Base-by-base conservation (phyloP, 2,329 filamentous ascomycete species). In the Dothideomycetidae sp. region DNA sequence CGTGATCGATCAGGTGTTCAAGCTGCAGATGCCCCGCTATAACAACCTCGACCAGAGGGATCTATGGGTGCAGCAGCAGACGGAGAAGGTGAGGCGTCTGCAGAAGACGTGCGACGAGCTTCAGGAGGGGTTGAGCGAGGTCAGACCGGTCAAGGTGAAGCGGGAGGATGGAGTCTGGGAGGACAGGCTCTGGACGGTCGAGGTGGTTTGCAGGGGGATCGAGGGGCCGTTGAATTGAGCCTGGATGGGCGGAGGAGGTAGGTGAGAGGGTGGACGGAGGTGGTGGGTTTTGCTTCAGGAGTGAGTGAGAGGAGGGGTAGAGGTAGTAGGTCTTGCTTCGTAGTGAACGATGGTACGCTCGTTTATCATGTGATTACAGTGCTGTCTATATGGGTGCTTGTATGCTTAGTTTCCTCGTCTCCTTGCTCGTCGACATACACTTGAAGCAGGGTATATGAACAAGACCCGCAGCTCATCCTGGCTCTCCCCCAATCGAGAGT, bases 141-240 rank as follows among this genome's bases (percentile, higher is more conserved):
- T 33, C 1, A 31, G 36, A 30, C 12, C 18, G 7, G 3, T 14
- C 14, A 16, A 23, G 36, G 13, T 14, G 29, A 23, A 5, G n/a
- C 10, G 3, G n/a, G 18, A 10, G 4, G 18, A 12, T 4, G 23
- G 17, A 11, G 28, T 10, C 4, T 17, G 12, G 10, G 21, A 31
- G 16, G 16, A 23, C 10, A 31, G 7, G 12, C 17, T 37, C 17
- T 29, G 23, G 35, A 37, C 30, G 35, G 19, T 37, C 15, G 21
- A 31, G 35, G 35, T 37, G 4, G 26, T 31, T 14, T 26, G 14
- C 5, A 37, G 28, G 17, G 35, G 28, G 12, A 10, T 31, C 3
- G 19, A 31, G 29, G 35, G 35, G 26, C 23, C 35, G 10, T 17
- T 37, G 35, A 37, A 37, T 31, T 37, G 28, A 37, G 5, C 12